phyloP scores from a whole-genome alignment of 2,329 filamentous ascomycete genomes.

The Cladosporium austrohemisphaericum region DNA sequence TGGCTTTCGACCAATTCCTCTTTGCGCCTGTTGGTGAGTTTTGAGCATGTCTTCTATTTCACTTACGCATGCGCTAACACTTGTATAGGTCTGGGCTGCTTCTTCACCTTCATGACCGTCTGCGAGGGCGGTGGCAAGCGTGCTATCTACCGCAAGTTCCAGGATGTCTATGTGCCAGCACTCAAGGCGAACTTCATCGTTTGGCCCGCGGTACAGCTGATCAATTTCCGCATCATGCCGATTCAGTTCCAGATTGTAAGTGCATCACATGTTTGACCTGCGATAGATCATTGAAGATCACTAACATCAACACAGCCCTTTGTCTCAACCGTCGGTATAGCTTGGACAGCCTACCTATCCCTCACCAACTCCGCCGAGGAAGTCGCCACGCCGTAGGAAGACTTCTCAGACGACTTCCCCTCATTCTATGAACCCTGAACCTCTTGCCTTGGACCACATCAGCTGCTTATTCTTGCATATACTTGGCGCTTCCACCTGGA shows the following conservation, averaged over 20 bases:
- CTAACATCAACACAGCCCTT: slow-evolving; percentile 64
- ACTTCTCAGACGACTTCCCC: slow-evolving; percentile 3
- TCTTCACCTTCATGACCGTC: slow-evolving; percentile 95
- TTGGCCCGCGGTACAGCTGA: slow-evolving; percentile 91
- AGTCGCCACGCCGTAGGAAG: slow-evolving; percentile 29
- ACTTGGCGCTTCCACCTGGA: not conserved
- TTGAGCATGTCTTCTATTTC: not conserved
- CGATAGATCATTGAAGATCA: slow-evolving; percentile 9
- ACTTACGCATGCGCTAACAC: slow-evolving; percentile 2
- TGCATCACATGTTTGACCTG: slow-evolving; percentile 25
- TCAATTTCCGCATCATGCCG: slow-evolving; percentile 95
- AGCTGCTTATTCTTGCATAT: slow-evolving; percentile 3
- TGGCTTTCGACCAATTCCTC: slow-evolving; percentile 86
- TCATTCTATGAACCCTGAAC: not conserved
- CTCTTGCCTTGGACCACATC: not conserved
- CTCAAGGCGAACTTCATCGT: slow-evolving; percentile 93
- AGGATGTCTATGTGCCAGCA: slow-evolving; percentile 89
- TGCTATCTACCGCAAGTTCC: slow-evolving; percentile 77
- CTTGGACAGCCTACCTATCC: slow-evolving; percentile 95
- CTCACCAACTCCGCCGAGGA: slow-evolving; percentile 85
- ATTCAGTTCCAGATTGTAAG: slow-evolving; percentile 94
- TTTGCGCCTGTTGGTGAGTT: slow-evolving; percentile 65
- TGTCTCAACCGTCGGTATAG: slow-evolving; percentile 91
- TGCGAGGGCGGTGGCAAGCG: slow-evolving; percentile 85
- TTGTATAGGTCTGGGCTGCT: slow-evolving; percentile 65